Evolutionary conservation across 306 rosid species (phyloP).

Genomic region (Trichosanthes truncata): DNA sequence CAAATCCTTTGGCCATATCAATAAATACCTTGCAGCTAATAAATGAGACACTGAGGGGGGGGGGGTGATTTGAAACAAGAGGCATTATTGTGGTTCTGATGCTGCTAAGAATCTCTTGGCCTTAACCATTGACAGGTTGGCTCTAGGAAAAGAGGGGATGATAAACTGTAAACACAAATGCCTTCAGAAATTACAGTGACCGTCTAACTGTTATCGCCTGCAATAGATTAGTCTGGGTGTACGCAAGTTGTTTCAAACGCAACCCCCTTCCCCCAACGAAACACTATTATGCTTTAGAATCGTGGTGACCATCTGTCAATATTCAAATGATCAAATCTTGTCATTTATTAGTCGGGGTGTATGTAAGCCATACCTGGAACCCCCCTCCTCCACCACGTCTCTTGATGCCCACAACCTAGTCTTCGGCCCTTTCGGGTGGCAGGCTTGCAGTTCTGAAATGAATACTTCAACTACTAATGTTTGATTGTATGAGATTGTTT

Average conservation of each 20-base stretch:
- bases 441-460: not conserved
- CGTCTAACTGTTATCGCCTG: not conserved
- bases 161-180: not conserved
- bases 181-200: not conserved
- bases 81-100: conserved; percentile 3
- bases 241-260: not conserved
- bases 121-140: conserved; percentile 2
- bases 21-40: not conserved
- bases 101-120: not conserved
- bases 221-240: not conserved
- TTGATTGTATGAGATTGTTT: not conserved
- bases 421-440: not conserved
- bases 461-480: not conserved
- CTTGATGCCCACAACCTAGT: not conserved
- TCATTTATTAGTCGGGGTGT: not conserved
- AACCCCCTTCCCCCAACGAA: not conserved
- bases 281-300: not conserved
- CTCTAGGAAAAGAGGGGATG: not conserved
- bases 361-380: not conserved
- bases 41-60: not conserved
- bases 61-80: not conserved
- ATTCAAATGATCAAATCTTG: not conserved
- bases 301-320: not conserved
- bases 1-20: conserved; percentile 5
- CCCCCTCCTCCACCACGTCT: not conserved